Percentiles rank a stretch among this genome's conserved stretches.
These are phyloP conservation scores for Mycotypha africana DNA, from an alignment of 371 early-diverging fungal species.

Conservation along the genomic window DNA sequence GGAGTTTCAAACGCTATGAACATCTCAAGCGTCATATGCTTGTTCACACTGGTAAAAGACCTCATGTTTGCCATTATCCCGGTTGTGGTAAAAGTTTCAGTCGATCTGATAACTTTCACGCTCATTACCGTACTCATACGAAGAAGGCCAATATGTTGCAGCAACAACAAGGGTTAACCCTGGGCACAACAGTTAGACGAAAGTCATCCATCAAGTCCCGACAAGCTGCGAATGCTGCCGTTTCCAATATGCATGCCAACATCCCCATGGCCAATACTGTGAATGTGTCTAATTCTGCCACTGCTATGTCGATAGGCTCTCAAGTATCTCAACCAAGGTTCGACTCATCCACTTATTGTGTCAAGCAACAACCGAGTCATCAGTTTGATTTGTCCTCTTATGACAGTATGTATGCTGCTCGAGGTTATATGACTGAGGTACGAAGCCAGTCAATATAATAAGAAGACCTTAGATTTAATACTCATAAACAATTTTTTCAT, in stretches of 20 bases:
- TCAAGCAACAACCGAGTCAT: slow-evolving; percentile 8
- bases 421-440: too few species aligned
- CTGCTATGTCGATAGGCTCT: background rate
- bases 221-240: too few species aligned
- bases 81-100: slow-evolving; percentile 70
- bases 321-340: too few species aligned
- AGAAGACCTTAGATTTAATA: too few species aligned
- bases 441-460: too few species aligned
- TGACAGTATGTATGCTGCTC: slow-evolving; percentile 20
- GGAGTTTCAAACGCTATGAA: slow-evolving; percentile 44
- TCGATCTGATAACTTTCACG: slow-evolving; percentile 70
- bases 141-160: slow-evolving; percentile 22
- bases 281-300: too few species aligned
- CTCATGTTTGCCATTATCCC: slow-evolving; percentile 63
- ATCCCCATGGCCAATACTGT: too few species aligned
- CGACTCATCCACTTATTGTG: slow-evolving; percentile 18
- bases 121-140: slow-evolving; percentile 53
- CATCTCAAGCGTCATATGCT: slow-evolving; percentile 25
- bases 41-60: slow-evolving; percentile 59
- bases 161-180: too few species aligned
- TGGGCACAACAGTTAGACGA: too few species aligned
- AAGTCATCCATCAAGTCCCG: too few species aligned
- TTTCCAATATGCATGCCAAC: too few species aligned
- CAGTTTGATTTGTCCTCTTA: slow-evolving; percentile 15
- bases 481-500: too few species aligned